Conservation (phyloP, 2,329 filamentous ascomycete species). For the Colletotrichum higginsianum region DNA sequence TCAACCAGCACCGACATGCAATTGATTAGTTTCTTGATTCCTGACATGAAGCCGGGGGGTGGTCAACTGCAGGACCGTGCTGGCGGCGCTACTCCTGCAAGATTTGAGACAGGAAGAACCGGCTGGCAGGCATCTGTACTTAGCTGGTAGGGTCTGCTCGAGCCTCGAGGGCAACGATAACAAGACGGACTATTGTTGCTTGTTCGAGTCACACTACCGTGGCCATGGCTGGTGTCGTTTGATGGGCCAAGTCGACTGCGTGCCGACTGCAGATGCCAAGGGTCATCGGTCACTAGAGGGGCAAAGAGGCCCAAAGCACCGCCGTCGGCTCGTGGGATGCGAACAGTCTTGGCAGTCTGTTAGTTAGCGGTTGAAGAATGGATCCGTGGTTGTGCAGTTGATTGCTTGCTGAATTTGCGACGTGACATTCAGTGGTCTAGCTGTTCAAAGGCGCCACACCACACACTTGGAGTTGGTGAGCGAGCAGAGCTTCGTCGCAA, state of each 20-base stretch:
- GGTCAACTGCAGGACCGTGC: background rate
- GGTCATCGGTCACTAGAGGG: conserved; percentile 14
- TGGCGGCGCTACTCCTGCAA: conserved; percentile 1
- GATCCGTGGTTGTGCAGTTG: background rate
- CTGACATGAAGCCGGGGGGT: background rate
- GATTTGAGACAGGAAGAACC: conserved; percentile 6
- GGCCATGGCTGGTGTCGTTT: conserved; percentile 8
- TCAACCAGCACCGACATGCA: conserved; percentile 25
- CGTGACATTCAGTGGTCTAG: background rate
- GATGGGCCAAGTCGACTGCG: conserved; percentile 1
- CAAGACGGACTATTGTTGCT: conserved; percentile 29
- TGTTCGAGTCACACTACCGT: conserved; percentile 33
- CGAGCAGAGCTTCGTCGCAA: background rate
- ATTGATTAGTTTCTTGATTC: conserved; percentile 1
- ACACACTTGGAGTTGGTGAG: background rate
- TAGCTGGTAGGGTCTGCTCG: conserved; percentile 11
- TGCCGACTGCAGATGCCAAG: background rate
- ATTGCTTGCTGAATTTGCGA: conserved; percentile 1
- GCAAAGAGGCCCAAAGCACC: conserved; percentile 21
- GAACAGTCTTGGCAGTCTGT: conserved; percentile 19
- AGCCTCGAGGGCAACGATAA: conserved; percentile 18
- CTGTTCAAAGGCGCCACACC: background rate
- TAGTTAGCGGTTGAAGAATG: conserved; percentile 6
- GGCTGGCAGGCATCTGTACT: conserved; percentile 4
- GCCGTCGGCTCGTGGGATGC: conserved; percentile 5